Base-by-base conservation (phyloP, 129 eudicot genomes). In the Pulicaria dysenterica region DNA sequence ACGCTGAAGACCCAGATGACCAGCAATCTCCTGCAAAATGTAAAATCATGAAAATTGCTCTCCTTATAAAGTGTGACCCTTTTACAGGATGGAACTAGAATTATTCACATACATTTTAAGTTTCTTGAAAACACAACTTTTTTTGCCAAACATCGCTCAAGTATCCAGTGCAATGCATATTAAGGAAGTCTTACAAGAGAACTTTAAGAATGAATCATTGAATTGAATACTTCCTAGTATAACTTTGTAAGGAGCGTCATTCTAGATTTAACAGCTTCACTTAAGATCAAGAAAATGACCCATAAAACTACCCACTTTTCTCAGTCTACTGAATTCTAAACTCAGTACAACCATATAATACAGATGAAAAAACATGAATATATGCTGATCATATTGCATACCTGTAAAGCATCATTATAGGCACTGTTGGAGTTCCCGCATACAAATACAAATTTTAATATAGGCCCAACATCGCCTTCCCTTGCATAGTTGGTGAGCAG, bases 381-480 rank as follows among this genome's bases (percentile, higher is more conserved):
- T 11, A 51, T 44, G 47, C 14, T 16, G 65, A 73, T 45, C 12
- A 56, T 37, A 34, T 12, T 70, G 64, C 41, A 51, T 85, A 94
- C 99, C 99, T 90, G 84, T 61, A 90, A 82, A 68, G 93, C 97
- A 72, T 94, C 88, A 86, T 76, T 75, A 60, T 86, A 90, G 17
- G 81, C 88, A 36, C 64, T 84, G 75, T 89, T 94, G 80, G 97
- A 87, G 77, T 94, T 94, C 53, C 99, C 96, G 44, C 89, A 80
- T 36, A 86, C 68, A 83, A 94, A 94, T 36, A 94, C 14, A 78
- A 94, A 94, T 79, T 86, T 90, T 45, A 80, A 81, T 14, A 81
- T 64, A 42, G 69, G 83, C 70, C 83, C 79, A 7, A 42, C 72
- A 73, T 82, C 74, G 8, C 85, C 82, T 48, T 69, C 73, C 64